These are phyloP conservation scores for Hypoxylon trugodes DNA, from an alignment of 495 filamentous ascomycete genomes.

Conservation along the genomic window DNA sequence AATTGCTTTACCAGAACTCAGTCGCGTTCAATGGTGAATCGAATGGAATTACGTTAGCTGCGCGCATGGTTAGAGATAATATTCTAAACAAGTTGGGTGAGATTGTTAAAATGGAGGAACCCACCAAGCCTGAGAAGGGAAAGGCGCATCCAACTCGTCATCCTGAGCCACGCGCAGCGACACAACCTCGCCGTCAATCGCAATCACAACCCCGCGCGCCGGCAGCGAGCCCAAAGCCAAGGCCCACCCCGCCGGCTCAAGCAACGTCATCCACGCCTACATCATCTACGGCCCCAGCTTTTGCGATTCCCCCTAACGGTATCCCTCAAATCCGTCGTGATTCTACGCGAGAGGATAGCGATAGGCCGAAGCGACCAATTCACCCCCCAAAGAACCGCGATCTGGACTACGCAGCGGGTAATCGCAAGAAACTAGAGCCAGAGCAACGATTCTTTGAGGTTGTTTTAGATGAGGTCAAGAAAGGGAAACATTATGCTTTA, in stretches of 20 bases:
- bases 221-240: slow-evolving; percentile 52
- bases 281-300: slow-evolving; percentile 64
- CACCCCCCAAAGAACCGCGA: slow-evolving; percentile 89
- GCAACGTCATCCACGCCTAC: slow-evolving; percentile 32
- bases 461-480: slow-evolving; percentile 78
- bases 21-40: slow-evolving; percentile 80
- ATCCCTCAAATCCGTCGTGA: slow-evolving; percentile 93
- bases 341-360: slow-evolving; percentile 74
- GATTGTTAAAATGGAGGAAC: slow-evolving; percentile 57
- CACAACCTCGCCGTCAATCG: slow-evolving; percentile 56
- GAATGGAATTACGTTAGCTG: slow-evolving; percentile 73
- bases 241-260: slow-evolving; percentile 41
- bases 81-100: slow-evolving; percentile 67
- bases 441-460: slow-evolving; percentile 92
- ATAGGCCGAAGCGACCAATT: slow-evolving; percentile 90
- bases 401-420: slow-evolving; percentile 81
- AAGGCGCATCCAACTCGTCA: slow-evolving; percentile 61
- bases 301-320: slow-evolving; percentile 83
- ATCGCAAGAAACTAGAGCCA: slow-evolving; percentile 86
- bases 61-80: slow-evolving; percentile 65
- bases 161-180: slow-evolving; percentile 50
- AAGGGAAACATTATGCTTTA: slow-evolving; percentile 70
- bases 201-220: slow-evolving; percentile 42
- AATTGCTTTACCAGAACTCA: slow-evolving; percentile 78
- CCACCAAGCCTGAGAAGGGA: slow-evolving; percentile 61